Evolutionary conservation across 495 filamentous ascomycete genomes (phyloP).

Genomic region (Hypoxylon subgilvum): DNA sequence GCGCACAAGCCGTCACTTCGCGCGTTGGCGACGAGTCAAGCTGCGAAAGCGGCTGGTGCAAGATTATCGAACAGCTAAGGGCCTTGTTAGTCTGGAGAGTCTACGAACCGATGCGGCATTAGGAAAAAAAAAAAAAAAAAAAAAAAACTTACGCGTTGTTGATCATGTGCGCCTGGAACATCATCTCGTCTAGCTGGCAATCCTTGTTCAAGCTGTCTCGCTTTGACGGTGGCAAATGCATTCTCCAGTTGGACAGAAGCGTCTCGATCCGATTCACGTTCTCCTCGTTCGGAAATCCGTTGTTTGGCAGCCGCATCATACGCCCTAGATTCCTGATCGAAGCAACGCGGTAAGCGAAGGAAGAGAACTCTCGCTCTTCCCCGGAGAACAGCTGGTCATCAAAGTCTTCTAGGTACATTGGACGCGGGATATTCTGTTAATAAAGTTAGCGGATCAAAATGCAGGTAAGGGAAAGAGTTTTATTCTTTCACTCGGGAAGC

Average conservation of each 20-base stretch:
- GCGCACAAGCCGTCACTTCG: slow-evolving; percentile 64
- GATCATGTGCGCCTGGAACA: slow-evolving; percentile 91
- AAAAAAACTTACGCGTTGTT: slow-evolving; percentile 69
- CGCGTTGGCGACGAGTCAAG: slow-evolving; percentile 61
- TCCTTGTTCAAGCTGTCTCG: slow-evolving; percentile 70
- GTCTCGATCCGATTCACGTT: slow-evolving; percentile 68
- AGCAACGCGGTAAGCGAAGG: slow-evolving; percentile 77
- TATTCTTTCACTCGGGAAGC: slow-evolving; percentile 37
- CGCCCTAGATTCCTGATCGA: slow-evolving; percentile 75
- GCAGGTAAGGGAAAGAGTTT: neutral
- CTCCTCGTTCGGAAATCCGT: slow-evolving; percentile 52
- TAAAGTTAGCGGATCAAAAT: neutral
- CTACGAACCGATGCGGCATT: neutral
- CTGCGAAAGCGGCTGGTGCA: slow-evolving; percentile 73
- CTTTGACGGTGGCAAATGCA: slow-evolving; percentile 80
- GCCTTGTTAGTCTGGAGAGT: neutral
- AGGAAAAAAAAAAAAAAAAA: too few relatives aligned
- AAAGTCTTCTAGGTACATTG: slow-evolving; percentile 71
- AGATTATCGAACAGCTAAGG: slow-evolving; percentile 63
- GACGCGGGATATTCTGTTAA: slow-evolving; percentile 63
- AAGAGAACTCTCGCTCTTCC: slow-evolving; percentile 72
- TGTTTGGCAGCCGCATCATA: slow-evolving; percentile 64
- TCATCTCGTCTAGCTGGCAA: slow-evolving; percentile 80
- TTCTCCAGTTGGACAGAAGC: slow-evolving; percentile 79
- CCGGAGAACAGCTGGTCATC: slow-evolving; percentile 69